These are phyloP conservation scores for Thinopyrum elongatum DNA, from an alignment of 176 grass and related monocot genomes.

Conservation along the genomic window DNA sequence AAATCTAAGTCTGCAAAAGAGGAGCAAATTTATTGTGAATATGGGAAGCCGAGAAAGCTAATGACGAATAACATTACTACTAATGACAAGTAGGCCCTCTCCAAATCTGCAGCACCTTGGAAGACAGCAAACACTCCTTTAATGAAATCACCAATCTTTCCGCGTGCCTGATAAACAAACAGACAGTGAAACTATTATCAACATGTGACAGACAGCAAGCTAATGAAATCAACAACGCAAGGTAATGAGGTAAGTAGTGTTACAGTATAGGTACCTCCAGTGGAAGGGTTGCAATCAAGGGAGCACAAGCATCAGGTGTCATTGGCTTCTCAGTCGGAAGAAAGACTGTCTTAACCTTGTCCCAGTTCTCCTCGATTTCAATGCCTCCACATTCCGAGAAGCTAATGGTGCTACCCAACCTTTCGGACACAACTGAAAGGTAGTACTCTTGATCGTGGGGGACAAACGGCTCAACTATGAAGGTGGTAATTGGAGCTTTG, in stretches of 20 bases:
- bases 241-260: background rate
- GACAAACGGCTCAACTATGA: conserved; percentile 86
- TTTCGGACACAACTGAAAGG: conserved; percentile 74
- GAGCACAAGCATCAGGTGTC: conserved; percentile 65
- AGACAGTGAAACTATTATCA: background rate
- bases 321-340: conserved; percentile 71
- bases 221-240: background rate
- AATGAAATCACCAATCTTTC: conserved; percentile 84
- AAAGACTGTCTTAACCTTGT: conserved; percentile 91
- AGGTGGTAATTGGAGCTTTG: conserved; percentile 94
- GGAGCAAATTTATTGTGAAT: conserved; percentile 9
- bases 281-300: conserved; percentile 85
- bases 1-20: conserved; percentile 76
- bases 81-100: background rate
- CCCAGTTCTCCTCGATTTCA: conserved; percentile 98
- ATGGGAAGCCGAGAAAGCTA: background rate
- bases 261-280: conserved; percentile 55
- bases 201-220: background rate
- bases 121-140: conserved; percentile 89
- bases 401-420: conserved; percentile 84
- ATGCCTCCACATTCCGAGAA: conserved; percentile 95
- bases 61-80: background rate
- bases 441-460: conserved; percentile 95
- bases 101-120: conserved; percentile 49
- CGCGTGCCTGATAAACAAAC: conserved; percentile 52